A percentile compares a stretch with the other conserved stretches of the same genome.
Conservation (phyloP, 2,329 filamentous ascomycete genomes). For the Epichloe gansuensis region DNA sequence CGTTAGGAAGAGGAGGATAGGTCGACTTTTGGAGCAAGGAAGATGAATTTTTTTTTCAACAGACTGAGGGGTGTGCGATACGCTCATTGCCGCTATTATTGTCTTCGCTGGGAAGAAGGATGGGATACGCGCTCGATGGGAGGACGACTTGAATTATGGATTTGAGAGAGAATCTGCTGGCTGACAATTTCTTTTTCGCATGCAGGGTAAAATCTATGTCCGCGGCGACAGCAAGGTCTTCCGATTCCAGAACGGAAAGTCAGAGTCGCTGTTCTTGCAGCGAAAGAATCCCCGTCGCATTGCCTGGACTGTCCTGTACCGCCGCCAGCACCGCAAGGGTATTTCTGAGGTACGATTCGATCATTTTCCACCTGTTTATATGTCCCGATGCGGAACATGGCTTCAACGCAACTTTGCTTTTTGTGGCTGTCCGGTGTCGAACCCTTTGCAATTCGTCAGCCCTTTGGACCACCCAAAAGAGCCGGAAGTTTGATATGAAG, state of each 20-base stretch:
- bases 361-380: no score
- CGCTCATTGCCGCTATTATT: no score
- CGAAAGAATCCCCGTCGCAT: constrained; percentile 99
- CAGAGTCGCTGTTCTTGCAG: constrained; percentile 98
- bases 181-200: constrained; percentile 15
- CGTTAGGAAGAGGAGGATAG: not conserved
- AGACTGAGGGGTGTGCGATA: no score
- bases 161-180: not conserved
- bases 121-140: not conserved
- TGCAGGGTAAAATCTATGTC: constrained; percentile 97
- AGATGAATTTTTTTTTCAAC: not conserved
- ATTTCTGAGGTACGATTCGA: constrained; percentile 84
- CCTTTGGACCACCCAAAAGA: not conserved
- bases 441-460: not conserved
- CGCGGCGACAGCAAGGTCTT: constrained; percentile 99
- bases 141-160: not conserved
- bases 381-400: not conserved
- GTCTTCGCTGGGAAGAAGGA: not conserved
- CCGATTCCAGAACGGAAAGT: constrained; percentile 99
- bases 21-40: not conserved
- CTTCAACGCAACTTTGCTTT: not conserved
- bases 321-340: constrained; percentile 99
- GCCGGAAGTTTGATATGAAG: not conserved
- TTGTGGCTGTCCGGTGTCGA: not conserved
- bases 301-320: constrained; percentile 96